Base-by-base conservation (phyloP, 768 basidiomycete genomes). In the Calvatia gigantea region DNA sequence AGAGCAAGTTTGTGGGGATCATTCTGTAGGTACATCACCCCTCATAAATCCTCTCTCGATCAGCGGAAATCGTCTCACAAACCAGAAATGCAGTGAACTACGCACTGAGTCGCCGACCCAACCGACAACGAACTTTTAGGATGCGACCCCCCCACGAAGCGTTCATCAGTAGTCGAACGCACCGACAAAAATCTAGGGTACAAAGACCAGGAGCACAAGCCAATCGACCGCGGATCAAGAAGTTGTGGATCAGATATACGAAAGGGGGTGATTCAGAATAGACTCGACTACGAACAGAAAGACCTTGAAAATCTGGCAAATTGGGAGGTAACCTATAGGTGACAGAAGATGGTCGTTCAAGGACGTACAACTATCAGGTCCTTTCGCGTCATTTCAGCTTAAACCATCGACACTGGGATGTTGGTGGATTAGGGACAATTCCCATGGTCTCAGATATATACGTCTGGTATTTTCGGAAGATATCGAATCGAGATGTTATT, bases 31-130 rank as follows among this genome's bases (percentile, higher is more conserved):
- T 15, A 32, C 23, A 29, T n/a, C 41, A 46, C 21, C 42, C 8
- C 14, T 50, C 15, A 42, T 14, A n/a, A 21, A 15, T 35, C n/a
- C 7, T 17, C 29, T 28, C 12, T 15, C 15, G 21, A 32, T 31
- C 27, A 50, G 25, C 27, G 23, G 51, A 48, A 23, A 23, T 44
- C 23, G 25, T 33, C 21, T 33, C 19, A 32, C 6, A 68, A 54
- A 93, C 94, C 83, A 98, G 96, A 72, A 99, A 96, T 4, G 93
- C 91, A 17, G 94, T 88, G 60, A 98, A 85, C 78, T 85, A 91
- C 32, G 96, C 58, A 93, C 83, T 2, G 89, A 86, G 67, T 99
- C 97, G 12, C n/a, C n/a, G n/a, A n/a, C n/a, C 93, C 92, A 47
- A 98, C 82, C 48, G 98, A 75, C 17, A 99, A 70, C n/a, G 98